Evolutionary conservation across 192 early-diverging fungal species (phyloP).

Genomic region (Coemansia sp.): DNA sequence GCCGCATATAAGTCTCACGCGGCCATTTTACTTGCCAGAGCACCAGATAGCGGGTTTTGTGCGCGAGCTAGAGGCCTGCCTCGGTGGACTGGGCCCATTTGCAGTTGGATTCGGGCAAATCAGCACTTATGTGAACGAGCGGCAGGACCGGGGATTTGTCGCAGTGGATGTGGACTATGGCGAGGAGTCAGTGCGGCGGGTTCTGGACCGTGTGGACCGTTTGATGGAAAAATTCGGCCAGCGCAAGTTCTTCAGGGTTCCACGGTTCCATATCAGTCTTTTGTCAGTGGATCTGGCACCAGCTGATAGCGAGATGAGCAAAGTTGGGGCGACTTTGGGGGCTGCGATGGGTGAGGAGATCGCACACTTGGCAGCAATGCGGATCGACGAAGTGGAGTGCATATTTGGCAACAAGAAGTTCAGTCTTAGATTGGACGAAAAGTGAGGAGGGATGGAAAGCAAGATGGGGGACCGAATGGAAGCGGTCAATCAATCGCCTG

Average conservation of each 20-base stretch:
- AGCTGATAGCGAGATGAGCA: slow-evolving; percentile 2
- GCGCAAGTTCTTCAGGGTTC: slow-evolving; percentile 33
- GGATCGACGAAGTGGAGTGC: slow-evolving; percentile 44
- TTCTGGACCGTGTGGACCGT: slow-evolving; percentile 34
- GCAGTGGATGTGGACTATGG: slow-evolving; percentile 38
- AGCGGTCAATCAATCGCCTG: not conserved
- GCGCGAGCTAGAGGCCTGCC: slow-evolving; percentile 18
- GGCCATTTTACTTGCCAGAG: slow-evolving; percentile 48
- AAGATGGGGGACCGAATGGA: not conserved
- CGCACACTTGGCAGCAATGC: slow-evolving; percentile 32
- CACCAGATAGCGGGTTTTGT: slow-evolving; percentile 48
- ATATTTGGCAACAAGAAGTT: slow-evolving; percentile 39
- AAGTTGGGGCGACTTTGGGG: slow-evolving; percentile 29
- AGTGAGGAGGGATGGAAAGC: not conserved
- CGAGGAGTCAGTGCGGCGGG: slow-evolving; percentile 8
- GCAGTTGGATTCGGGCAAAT: slow-evolving; percentile 33
- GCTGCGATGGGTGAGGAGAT: slow-evolving; percentile 38
- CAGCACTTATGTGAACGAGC: slow-evolving; percentile 34
- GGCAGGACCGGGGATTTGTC: slow-evolving; percentile 39
- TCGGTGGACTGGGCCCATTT: slow-evolving; percentile 7
- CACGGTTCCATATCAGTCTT: slow-evolving; percentile 53
- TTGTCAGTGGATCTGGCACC: slow-evolving; percentile 22
- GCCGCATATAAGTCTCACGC: slow-evolving; percentile 52
- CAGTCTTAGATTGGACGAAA: slow-evolving; percentile 22
- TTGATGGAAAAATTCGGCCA: slow-evolving; percentile 44